Percentiles rank a stretch among this genome's conserved stretches.
Conservation (phyloP, 768 basidiomycete species). For the Rhodotorula toruloides region DNA sequence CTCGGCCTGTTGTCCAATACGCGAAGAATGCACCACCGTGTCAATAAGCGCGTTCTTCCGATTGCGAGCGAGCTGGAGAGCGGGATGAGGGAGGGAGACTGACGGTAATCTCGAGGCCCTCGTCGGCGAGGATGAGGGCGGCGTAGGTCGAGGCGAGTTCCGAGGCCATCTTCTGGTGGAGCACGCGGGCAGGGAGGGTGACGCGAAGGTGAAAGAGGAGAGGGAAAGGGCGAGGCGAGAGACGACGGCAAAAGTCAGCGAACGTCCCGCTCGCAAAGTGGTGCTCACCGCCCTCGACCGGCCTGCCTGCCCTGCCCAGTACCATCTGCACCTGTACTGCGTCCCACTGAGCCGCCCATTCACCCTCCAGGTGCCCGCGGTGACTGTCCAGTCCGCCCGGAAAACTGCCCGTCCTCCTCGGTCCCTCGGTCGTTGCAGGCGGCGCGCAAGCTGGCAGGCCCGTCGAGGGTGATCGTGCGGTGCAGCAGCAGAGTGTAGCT, state of each 20-base stretch:
- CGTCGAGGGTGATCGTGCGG: too few relatives aligned
- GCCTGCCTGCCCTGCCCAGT: too few relatives aligned
- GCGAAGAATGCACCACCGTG: constrained; percentile 15
- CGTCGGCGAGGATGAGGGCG: constrained; percentile 96
- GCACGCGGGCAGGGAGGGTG: not conserved
- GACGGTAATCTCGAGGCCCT: constrained; percentile 93
- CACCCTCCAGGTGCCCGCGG: too few relatives aligned
- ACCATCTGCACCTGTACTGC: too few relatives aligned
- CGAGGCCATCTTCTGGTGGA: constrained; percentile 50
- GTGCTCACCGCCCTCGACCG: too few relatives aligned
- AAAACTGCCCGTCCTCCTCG: too few relatives aligned
- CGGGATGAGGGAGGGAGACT: constrained; percentile 46
- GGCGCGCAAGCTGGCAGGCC: too few relatives aligned
- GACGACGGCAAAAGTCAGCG: constrained; percentile 3
- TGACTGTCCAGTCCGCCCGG: too few relatives aligned
- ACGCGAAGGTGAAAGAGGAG: not conserved
- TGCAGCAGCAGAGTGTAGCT: not conserved
- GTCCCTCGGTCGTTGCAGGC: too few relatives aligned
- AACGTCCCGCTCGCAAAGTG: too few relatives aligned
- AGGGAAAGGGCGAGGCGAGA: not conserved
- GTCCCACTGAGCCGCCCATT: too few relatives aligned
- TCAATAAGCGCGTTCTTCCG: too few relatives aligned
- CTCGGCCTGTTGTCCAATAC: constrained; percentile 61
- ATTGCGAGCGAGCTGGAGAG: not conserved
- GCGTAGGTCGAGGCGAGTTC: constrained; percentile 95